phyloP scores from a whole-genome alignment of 2,329 filamentous ascomycete genomes.

The Cryphonectria naterciae region DNA sequence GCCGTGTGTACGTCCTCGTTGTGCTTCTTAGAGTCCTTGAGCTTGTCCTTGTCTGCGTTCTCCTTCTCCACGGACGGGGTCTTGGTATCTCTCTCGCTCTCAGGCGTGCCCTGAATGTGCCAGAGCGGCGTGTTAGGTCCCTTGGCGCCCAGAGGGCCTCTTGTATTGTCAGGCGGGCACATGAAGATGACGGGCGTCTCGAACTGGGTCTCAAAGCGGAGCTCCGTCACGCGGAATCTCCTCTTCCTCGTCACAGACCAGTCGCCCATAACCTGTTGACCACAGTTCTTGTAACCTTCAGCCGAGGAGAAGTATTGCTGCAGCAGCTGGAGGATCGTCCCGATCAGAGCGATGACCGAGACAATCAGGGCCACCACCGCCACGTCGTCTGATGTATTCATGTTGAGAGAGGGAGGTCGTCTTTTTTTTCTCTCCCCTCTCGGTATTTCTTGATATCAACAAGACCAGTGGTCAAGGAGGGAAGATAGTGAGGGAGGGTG shows the following conservation, averaged over 20 bases:
- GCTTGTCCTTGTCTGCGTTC: slow-evolving; percentile 16
- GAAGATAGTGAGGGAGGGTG: background rate
- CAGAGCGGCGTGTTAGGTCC: slow-evolving; percentile 11
- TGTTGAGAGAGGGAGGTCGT: background rate
- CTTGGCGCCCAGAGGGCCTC: slow-evolving; percentile 35
- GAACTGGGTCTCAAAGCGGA: slow-evolving; percentile 55
- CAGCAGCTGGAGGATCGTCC: slow-evolving; percentile 51
- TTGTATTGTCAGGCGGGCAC: slow-evolving; percentile 46
- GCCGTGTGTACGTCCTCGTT: slow-evolving; percentile 52
- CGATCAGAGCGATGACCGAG: slow-evolving; percentile 51
- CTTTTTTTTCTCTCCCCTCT: background rate
- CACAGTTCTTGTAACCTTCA: slow-evolving; percentile 53
- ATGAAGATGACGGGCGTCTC: slow-evolving; percentile 57
- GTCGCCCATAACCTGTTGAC: slow-evolving; percentile 51
- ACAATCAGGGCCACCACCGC: slow-evolving; percentile 51
- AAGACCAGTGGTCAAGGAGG: background rate
- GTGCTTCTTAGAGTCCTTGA: slow-evolving; percentile 33
- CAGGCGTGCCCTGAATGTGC: slow-evolving; percentile 38
- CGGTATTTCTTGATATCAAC: background rate
- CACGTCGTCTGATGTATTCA: slow-evolving; percentile 41
- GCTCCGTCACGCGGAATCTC: slow-evolving; percentile 46
- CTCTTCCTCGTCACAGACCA: slow-evolving; percentile 49
- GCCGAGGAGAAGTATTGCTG: slow-evolving; percentile 57
- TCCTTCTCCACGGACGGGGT: slow-evolving; percentile 25
- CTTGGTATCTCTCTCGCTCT: slow-evolving; percentile 42